Percentiles rank a stretch among this genome's conserved stretches.
Conservation (phyloP, 129 eudicot genomes). For the Lactuca sativa region DNA sequence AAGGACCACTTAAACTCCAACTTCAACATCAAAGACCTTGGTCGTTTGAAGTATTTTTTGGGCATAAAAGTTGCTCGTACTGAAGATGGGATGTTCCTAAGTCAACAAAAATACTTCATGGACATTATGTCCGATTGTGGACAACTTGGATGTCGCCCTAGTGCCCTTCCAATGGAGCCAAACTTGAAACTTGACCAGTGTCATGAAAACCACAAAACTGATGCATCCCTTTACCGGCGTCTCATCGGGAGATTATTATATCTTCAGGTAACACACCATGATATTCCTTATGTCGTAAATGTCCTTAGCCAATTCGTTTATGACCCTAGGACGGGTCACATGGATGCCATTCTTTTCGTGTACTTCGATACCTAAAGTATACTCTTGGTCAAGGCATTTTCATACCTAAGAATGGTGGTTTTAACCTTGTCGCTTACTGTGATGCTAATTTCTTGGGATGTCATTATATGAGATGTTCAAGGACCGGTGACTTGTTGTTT, state of each 20-base stretch:
- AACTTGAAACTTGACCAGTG: not conserved
- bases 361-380: not conserved
- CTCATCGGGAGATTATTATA: not conserved
- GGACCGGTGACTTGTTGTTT: too few relatives aligned
- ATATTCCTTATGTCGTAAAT: not conserved
- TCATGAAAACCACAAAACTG: not conserved
- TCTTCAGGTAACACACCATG: not conserved
- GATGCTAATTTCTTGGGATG: not conserved
- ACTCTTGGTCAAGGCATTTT: not conserved
- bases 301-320: not conserved
- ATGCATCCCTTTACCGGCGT: not conserved
- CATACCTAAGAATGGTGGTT: not conserved
- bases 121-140: not conserved
- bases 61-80: conserved; percentile 2
- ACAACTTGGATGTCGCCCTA: not conserved
- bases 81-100: not conserved
- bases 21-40: not conserved
- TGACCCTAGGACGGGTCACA: not conserved
- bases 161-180: not conserved
- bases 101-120: not conserved
- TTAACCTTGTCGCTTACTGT: not conserved
- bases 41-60: not conserved
- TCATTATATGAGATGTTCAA: not conserved
- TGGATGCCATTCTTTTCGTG: not conserved
- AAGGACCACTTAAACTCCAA: not conserved